These are phyloP conservation scores for Zelonia costaricensis DNA, from an alignment of 208 protist species.

Conservation along the genomic window DNA sequence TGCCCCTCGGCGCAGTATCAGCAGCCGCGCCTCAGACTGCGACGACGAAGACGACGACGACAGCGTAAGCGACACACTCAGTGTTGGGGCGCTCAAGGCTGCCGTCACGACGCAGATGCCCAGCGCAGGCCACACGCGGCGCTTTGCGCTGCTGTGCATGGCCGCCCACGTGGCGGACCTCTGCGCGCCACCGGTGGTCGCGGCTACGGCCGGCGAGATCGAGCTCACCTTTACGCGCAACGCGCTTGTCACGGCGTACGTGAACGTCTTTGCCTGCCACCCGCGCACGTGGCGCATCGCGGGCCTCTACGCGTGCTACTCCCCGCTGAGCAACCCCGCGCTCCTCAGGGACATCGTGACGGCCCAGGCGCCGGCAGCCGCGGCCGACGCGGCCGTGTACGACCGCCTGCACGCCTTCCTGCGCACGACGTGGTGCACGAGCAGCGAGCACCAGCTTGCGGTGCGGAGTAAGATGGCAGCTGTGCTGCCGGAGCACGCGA, in stretches of 20 bases:
- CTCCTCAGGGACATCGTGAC: constrained; percentile 43
- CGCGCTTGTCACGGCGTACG: constrained; percentile 43
- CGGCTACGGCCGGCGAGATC: constrained; percentile 37
- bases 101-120: not conserved
- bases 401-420: constrained; percentile 50
- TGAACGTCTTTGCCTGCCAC: constrained; percentile 45
- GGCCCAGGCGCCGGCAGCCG: constrained; percentile 31
- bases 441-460: constrained; percentile 40
- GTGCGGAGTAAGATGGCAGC: constrained; percentile 41
- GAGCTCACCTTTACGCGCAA: constrained; percentile 67
- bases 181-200: constrained; percentile 46
- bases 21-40: not conserved
- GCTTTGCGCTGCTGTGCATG: constrained; percentile 59
- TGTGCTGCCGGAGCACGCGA: constrained; percentile 41
- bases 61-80: constrained; percentile 25
- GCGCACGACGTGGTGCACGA: constrained; percentile 42
- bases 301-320: constrained; percentile 66
- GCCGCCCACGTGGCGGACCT: constrained; percentile 82
- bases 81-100: constrained; percentile 1
- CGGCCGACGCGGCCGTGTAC: constrained; percentile 38
- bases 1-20: no score
- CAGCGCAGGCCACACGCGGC: constrained; percentile 15
- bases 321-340: constrained; percentile 65
- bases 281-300: constrained; percentile 61
- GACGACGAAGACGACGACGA: constrained; percentile 26